Base-by-base conservation (phyloP, 768 basidiomycete genomes). In the Porpolomopsis calyptriformis region DNA sequence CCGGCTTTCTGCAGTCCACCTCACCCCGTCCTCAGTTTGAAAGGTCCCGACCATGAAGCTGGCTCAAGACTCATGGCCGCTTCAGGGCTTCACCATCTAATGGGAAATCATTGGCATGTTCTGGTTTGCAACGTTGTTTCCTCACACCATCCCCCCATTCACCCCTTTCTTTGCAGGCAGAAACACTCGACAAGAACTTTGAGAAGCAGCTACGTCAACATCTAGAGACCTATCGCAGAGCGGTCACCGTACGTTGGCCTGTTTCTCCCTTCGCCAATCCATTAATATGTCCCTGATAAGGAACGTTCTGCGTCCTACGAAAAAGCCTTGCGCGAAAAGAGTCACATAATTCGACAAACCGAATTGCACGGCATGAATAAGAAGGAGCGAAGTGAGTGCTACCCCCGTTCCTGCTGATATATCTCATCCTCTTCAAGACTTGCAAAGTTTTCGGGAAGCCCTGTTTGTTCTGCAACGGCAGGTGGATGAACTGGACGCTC, bases 91-190 rank as follows among this genome's bases (percentile, higher is more conserved):
- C 89, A 94, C 61, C 86, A 93, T 61, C 75, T 97, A 52, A 82
- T 94, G 54, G 81, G 84, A 41, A 94, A 93, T 60, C 88, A 93
- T 53, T 91, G 87, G 76, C 88, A 91, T 61, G 79, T 97, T 47
- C 67, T 97, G 59, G 89, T 90, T 50, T 49, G 80, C 71, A 38
- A 35, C 37, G 7, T 47, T 45, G 47, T 29, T 29, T 14, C 45
- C 1, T 4, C 19, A 4, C 33, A 23, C 29, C 48, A 29, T 19
- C 11, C 19, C 36, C 36, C 37, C 19, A 36, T 50, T 51, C 45
- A 52, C 47, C 45, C 24, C 20, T 41, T 20, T 41, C 43, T 16
- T 24, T 41, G 19, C 51, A 92, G 89, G 82, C 86, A 7, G 87
- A 90, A 57, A 78, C 85, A 3, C 68, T 94, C 38, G 87, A 91